Evolutionary conservation across 1,284 basidiomycete species (phyloP), one percentile per base, ranked within the genome.

Genomic region (Schizophyllum amplum): DNA sequence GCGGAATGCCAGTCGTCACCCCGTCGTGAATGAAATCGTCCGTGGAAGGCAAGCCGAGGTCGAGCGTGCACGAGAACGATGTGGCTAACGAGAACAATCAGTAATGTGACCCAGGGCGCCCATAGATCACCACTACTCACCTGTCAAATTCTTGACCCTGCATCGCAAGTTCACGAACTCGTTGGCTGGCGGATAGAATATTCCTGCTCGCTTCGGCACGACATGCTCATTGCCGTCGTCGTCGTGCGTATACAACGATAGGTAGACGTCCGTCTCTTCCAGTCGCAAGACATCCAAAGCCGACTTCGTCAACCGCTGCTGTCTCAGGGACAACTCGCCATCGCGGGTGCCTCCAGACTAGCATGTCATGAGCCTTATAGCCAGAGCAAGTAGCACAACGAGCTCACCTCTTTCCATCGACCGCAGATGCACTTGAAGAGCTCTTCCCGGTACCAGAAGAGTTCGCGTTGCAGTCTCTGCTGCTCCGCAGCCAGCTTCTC

Each of bases 381-480:
- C 33, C 20, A 33, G 54, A 50, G 11, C 26, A 15, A 21, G 21
- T 24, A 11, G 42, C 7, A 54, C 57, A 26, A 47, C 57, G 23
- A 20, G 60, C 77, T 60, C 59, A 91, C 92, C 80, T 98, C 94
- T 65, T 79, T 82, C 95, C 95, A 98, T 13, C 74, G 76, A 7
- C 87, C 87, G 20, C 72, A 74, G 5, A 97, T 69, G 49, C 75
- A 72, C 48, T 81, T 80, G 64, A 97, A 81, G 11, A 98, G 72
- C 61, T 87, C 83, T 68, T 98, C 91, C 25, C 94, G 80, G 67
- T 94, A 95, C 96, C 95, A 98, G 73, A 98, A 98, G 15, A 94
- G 69, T 65, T 92, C 87, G 33, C 85, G 78, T 63, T 90, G 85
- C 7, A 75, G 67, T 46, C 73, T 75, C 60, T 86, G 79, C 64